A percentile compares a stretch with the other conserved stretches of the same genome.
These are phyloP conservation scores for Balansia obtecta DNA, from an alignment of 2,329 filamentous ascomycete genomes.

Conservation along the genomic window DNA sequence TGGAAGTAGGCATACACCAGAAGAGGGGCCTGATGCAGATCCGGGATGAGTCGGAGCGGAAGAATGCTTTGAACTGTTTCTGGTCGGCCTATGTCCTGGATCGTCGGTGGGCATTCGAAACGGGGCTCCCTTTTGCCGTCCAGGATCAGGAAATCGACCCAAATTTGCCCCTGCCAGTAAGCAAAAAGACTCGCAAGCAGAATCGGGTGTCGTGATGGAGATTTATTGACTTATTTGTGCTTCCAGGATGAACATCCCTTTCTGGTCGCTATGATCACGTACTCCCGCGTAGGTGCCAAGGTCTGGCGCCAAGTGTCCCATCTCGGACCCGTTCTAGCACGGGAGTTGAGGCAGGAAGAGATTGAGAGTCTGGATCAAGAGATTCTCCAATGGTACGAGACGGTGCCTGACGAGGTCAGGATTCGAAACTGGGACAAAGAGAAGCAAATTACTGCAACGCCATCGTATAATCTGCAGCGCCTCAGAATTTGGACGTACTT, in stretches of 20 bases:
- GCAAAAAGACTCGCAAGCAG: constrained; percentile 12
- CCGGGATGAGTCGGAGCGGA: constrained; percentile 53
- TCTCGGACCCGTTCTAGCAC: constrained; percentile 46
- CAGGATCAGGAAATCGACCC: constrained; percentile 80
- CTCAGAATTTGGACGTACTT: constrained; percentile 76
- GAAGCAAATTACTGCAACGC: constrained; percentile 38
- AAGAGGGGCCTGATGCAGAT: constrained; percentile 61
- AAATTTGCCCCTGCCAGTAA: constrained; percentile 65
- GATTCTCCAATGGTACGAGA: constrained; percentile 76
- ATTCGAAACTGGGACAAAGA: constrained; percentile 47
- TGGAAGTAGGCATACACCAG: constrained; percentile 74
- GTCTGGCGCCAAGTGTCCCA: constrained; percentile 74
- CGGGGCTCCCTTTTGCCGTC: constrained; percentile 73
- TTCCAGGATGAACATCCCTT: constrained; percentile 48
- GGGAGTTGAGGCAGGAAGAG: constrained; percentile 57
- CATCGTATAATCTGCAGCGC: constrained; percentile 56
- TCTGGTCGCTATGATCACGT: constrained; percentile 71
- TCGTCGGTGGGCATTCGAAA: constrained; percentile 79
- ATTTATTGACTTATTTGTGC: neutral
- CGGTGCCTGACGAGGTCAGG: constrained; percentile 49
- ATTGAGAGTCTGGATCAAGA: constrained; percentile 74
- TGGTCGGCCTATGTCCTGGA: constrained; percentile 84
- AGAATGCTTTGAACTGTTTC: constrained; percentile 59
- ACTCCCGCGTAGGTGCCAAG: constrained; percentile 70
- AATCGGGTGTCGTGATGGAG: neutral